A percentile compares a stretch with the other conserved stretches of the same genome.
phyloP scores from a whole-genome alignment of 2,329 filamentous ascomycete genomes.

The Calcarisporium arbuscula region DNA sequence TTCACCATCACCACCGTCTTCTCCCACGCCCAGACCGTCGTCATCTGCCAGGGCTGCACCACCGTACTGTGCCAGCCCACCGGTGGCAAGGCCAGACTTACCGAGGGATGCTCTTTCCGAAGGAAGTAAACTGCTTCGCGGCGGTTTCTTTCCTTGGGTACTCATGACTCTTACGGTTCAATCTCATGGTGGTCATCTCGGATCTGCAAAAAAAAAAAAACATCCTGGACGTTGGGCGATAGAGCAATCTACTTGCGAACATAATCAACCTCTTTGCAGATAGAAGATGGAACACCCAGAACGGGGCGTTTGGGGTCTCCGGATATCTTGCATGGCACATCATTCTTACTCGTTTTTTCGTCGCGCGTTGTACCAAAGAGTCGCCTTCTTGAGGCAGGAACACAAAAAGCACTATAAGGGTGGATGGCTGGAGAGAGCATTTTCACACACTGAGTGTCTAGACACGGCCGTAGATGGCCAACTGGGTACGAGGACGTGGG shows the following conservation, averaged over 20 bases:
- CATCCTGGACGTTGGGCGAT: conserved; percentile 43
- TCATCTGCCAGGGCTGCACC: conserved; percentile 99
- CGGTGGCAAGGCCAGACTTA: conserved; percentile 97
- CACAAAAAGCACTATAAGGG: conserved; percentile 44
- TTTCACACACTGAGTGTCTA: conserved; percentile 52
- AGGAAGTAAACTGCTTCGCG: conserved; percentile 78
- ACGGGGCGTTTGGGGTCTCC: conserved; percentile 69
- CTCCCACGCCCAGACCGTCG: conserved; percentile 99
- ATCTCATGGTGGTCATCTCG: conserved; percentile 48
- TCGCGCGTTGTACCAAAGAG: conserved; percentile 39
- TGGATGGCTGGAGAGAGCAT: conserved; percentile 54
- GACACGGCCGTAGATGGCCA: conserved; percentile 27
- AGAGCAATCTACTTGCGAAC: conserved; percentile 41
- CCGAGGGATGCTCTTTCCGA: conserved; percentile 99
- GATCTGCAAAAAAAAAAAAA: conserved; percentile 49
- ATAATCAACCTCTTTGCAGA: conserved; percentile 51
- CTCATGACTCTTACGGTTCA: conserved; percentile 44
- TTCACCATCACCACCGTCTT: conserved; percentile 99
- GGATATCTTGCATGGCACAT: conserved; percentile 73
- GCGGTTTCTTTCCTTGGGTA: conserved; percentile 43
- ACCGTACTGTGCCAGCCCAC: conserved; percentile 99
- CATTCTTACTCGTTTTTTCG: conserved; percentile 41
- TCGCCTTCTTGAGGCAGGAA: conserved; percentile 34
- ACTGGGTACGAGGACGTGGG: conserved; percentile 54
- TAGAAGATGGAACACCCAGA: conserved; percentile 65